These are phyloP conservation scores for Tuber indicum DNA, from an alignment of 495 filamentous ascomycete species.

Conservation along the genomic window DNA sequence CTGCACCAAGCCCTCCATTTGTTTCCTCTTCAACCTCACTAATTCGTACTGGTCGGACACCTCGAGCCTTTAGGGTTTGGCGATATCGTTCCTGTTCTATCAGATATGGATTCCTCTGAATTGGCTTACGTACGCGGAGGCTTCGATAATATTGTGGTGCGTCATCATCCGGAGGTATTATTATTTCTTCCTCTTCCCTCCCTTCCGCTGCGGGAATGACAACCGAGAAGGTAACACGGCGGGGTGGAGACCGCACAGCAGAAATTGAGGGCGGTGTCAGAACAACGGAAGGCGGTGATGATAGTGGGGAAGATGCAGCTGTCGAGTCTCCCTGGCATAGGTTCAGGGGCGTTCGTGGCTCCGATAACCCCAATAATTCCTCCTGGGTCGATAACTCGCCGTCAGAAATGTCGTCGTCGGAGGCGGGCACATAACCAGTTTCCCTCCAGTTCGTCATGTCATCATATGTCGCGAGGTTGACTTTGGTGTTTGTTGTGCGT, in stretches of 20 bases:
- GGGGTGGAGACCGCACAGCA: neutral
- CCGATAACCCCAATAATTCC: constrained; percentile 6
- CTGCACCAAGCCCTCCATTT: constrained; percentile 18
- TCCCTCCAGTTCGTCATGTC: constrained; percentile 59
- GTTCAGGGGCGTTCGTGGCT: constrained; percentile 5
- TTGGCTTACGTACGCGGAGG: constrained; percentile 54
- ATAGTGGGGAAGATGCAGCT: constrained; percentile 45
- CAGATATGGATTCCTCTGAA: constrained; percentile 55
- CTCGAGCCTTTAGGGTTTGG: constrained; percentile 48
- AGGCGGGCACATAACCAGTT: constrained; percentile 58
- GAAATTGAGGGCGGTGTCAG: neutral
- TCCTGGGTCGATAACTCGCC: constrained; percentile 35
- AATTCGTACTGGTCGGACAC: constrained; percentile 50
- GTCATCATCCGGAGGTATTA: constrained; percentile 1
- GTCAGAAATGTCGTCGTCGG: constrained; percentile 51
- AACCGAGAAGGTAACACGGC: constrained; percentile 18
- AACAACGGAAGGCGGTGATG: constrained; percentile 44
- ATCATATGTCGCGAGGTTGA: constrained; percentile 5
- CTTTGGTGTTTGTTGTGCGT: neutral
- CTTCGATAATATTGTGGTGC: constrained; percentile 20
- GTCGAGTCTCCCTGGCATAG: neutral
- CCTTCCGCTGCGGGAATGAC: neutral
- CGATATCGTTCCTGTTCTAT: constrained; percentile 53
- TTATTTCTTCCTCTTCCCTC: neutral
- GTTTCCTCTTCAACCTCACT: constrained; percentile 26